Base-by-base conservation (phyloP, 345 rosid species). In the Psidium friedrichsthalianum region DNA sequence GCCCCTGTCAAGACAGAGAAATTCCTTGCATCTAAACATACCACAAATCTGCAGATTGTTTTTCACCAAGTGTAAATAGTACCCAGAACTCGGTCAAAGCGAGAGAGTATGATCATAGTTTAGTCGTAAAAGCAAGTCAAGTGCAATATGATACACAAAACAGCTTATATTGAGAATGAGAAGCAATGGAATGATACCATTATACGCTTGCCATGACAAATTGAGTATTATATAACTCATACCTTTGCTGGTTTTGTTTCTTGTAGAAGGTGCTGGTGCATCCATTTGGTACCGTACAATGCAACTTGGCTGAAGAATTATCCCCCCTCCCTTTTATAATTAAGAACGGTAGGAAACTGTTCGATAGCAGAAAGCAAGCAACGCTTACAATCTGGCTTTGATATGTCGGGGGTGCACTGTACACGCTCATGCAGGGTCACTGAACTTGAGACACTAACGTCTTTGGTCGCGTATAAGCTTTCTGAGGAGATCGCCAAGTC, bases 391-490 rank as follows among this genome's bases (percentile, higher is more conserved):
- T 56, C 82, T 21, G 7, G 20, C 0, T 18, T 29, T 0, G 84
- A 18, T 13, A 90, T 12, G 83, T 87, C 85, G 0, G 86, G 86
- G 3, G 85, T 86, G 88, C 91, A 88, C 69, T 90, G 88, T 32
- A 54, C 89, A 27, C 59, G 54, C 29, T 44, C 81, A 51, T 85
- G 20, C 55, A 89, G 36, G 5, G 49, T 82, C 13, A n/a, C n/a
- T 1, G 1, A 10, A 20, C 27, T 13, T 13, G 82, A 15, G 20
- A 85, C 6, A n/a, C 18, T 14, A n/a, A 64, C 15, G 3, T 25
- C 32, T 4, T 11, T 20, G 1, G 44, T 85, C 13, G 64, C 84
- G 4, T 82, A 87, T 53, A 49, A 53, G 36, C 51, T 14, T 1
- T 6, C 9, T 1, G 82, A 21, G 29, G 54, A 42, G 29, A 36